These are phyloP conservation scores for Decorospora gaudefroyi DNA, from an alignment of 2,329 filamentous ascomycete genomes.

Conservation along the genomic window DNA sequence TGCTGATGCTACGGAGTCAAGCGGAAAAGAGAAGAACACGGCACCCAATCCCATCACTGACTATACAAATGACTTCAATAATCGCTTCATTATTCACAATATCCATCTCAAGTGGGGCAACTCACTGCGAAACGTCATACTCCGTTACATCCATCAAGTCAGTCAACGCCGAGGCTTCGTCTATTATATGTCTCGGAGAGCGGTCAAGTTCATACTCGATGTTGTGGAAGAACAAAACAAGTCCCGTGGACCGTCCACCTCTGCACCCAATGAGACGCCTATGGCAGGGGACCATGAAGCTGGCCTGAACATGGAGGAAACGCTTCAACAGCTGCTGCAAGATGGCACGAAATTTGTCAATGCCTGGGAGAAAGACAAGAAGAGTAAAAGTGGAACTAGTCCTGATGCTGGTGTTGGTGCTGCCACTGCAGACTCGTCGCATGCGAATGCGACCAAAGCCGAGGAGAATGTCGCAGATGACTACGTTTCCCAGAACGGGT, in stretches of 20 bases:
- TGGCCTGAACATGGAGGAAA: conserved; percentile 73
- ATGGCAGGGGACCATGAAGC: conserved; percentile 59
- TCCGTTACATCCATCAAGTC: conserved; percentile 96
- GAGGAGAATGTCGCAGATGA: conserved; percentile 75
- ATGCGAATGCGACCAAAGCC: conserved; percentile 25
- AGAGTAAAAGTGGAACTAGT: conserved; percentile 5
- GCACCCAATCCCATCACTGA: conserved; percentile 69
- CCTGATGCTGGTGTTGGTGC: conserved; percentile 4
- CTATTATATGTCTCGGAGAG: conserved; percentile 94
- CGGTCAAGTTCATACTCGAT: conserved; percentile 96
- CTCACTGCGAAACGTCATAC: conserved; percentile 88
- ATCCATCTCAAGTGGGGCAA: conserved; percentile 99
- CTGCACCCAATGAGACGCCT: conserved; percentile 34
- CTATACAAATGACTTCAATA: conserved; percentile 93
- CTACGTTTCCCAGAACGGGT: conserved; percentile 89
- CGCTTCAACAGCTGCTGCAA: conserved; percentile 80
- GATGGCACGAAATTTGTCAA: conserved; percentile 83
- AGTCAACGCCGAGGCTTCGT: conserved; percentile 94
- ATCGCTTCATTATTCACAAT: conserved; percentile 97
- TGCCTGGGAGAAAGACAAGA: conserved; percentile 62
- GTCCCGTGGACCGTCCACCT: conserved; percentile 50
- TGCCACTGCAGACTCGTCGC: conserved; percentile 11
- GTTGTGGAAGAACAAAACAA: conserved; percentile 94
- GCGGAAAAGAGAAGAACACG: conserved; percentile 60
- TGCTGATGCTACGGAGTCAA: conserved; percentile 54